A percentile compares a stretch with the other conserved stretches of the same genome.
Evolutionary conservation across 148 eudicot genomes (phyloP).

Genomic region (Spergularia bocconei): DNA sequence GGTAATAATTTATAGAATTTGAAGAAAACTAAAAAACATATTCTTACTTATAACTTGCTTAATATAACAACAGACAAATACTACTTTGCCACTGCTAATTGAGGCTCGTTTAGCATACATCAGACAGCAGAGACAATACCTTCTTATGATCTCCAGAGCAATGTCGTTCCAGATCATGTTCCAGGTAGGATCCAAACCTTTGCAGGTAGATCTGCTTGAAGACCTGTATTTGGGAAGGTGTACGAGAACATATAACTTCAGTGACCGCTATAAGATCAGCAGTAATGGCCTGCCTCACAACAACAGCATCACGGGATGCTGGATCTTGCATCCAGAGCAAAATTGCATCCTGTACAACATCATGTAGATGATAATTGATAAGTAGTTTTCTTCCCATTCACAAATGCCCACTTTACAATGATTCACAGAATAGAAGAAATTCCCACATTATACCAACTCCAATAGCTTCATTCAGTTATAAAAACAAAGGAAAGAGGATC

Average conservation of each 20-base stretch:
- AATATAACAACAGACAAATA: background rate
- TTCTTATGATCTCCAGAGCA: constrained; percentile 67
- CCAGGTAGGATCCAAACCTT: constrained; percentile 51
- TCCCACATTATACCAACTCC: background rate
- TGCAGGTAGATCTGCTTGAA: constrained; percentile 54
- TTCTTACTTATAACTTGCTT: background rate
- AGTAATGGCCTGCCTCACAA: constrained; percentile 50
- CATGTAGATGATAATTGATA: background rate
- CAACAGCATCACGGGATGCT: constrained; percentile 67
- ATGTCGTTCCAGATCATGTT: constrained; percentile 56
- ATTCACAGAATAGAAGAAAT: background rate
- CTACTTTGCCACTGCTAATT: background rate
- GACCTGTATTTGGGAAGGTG: constrained; percentile 67
- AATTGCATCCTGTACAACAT: constrained; percentile 50
- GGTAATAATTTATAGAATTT: no score
- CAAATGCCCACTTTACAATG: background rate
- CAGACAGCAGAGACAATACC: constrained; percentile 29
- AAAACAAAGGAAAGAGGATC: background rate
- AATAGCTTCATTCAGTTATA: background rate
- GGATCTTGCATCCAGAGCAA: constrained; percentile 76
- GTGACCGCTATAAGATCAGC: constrained; percentile 54
- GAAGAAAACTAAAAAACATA: no score
- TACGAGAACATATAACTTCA: constrained; percentile 81
- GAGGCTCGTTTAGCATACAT: background rate
- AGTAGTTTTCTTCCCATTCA: background rate